Evolutionary conservation across 371 early-diverging fungal genomes (phyloP), one percentile per base, ranked within the genome.

Genomic region (Nematocida ironsii): DNA sequence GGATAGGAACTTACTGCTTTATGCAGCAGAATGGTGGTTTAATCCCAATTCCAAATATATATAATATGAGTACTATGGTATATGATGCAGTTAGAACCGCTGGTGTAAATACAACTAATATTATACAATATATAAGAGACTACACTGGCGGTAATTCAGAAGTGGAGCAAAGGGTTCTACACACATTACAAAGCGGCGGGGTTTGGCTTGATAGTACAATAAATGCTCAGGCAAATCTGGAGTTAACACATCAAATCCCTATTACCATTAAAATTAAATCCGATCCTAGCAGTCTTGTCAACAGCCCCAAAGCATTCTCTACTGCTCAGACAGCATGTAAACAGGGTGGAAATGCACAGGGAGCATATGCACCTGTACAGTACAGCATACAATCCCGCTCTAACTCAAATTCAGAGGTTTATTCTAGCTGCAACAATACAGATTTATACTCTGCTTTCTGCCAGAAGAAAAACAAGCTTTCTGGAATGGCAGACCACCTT

Each of bases 401-500:
- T 2, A 33, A 33, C 33, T 0, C 33, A 33, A 33, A 33, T 0
- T 2, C 33, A 1, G 33, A 2, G 33, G 33, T 33, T 33, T 33
- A 33, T 33, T 27, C 33, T 27, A 27, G 33, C 33, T 27, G 33
- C 33, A 27, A 27, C 2, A 27, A 27, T 27, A 27, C 33, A 27
- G 33, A 33, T 33, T 33, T 0, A 33, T 33, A 33, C 33, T 33
- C 33, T 33, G 33, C 33, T 2, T 33, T 33, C 60, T 60, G 60
- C 60, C 60, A 60, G 3, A 60, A 60, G 60, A 60, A 20, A 60
- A 60, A 0, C 23, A 60, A 60, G 23, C 11, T 60, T 18, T 60
- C 60, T 60, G 60, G 60, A 20, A 60, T 60, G 60, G 60, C 60
- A 25, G 23, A 60, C 11, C 11, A 60, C 11, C 11, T 60, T 25